phyloP scores from a whole-genome alignment of 2,329 filamentous ascomycete genomes.

The Aspergillus sergii region DNA sequence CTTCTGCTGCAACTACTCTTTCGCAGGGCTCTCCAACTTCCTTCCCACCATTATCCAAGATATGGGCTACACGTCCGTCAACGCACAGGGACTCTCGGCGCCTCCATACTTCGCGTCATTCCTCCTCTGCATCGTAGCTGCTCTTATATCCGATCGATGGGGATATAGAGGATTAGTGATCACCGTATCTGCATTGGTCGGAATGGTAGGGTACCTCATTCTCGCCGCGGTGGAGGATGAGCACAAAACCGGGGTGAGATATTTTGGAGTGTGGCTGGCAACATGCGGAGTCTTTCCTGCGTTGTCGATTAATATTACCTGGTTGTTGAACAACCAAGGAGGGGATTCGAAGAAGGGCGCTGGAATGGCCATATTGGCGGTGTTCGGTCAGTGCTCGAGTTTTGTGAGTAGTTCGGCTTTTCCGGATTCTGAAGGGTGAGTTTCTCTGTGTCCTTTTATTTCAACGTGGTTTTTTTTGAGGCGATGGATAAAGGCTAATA shows the following conservation, averaged over 20 bases:
- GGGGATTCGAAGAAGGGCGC: slow-evolving; percentile 28
- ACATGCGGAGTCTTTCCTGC: slow-evolving; percentile 28
- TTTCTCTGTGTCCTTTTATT: background rate
- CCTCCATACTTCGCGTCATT: slow-evolving; percentile 47
- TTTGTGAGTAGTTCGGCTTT: slow-evolving; percentile 28
- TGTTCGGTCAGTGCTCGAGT: slow-evolving; percentile 29
- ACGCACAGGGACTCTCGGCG: slow-evolving; percentile 47
- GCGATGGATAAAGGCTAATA: background rate
- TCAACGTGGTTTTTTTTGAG: too few species aligned
- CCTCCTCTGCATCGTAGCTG: slow-evolving; percentile 30
- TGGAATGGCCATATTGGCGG: slow-evolving; percentile 26
- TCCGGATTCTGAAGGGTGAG: slow-evolving; percentile 22
- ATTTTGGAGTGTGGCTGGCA: slow-evolving; percentile 43
- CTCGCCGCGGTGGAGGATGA: slow-evolving; percentile 30
- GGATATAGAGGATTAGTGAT: slow-evolving; percentile 40
- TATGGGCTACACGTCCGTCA: slow-evolving; percentile 44
- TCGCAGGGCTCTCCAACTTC: slow-evolving; percentile 45
- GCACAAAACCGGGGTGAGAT: slow-evolving; percentile 33
- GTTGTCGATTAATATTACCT: slow-evolving; percentile 27
- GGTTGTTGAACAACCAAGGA: slow-evolving; percentile 30
- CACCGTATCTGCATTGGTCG: slow-evolving; percentile 27
- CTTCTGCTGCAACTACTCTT: slow-evolving; percentile 43
- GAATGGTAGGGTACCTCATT: slow-evolving; percentile 38
- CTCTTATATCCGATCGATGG: slow-evolving; percentile 40
- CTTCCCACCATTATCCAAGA: slow-evolving; percentile 46